Evolutionary conservation across 2,329 filamentous ascomycete genomes (phyloP).

Genomic region (Microdochium bolleyi): DNA sequence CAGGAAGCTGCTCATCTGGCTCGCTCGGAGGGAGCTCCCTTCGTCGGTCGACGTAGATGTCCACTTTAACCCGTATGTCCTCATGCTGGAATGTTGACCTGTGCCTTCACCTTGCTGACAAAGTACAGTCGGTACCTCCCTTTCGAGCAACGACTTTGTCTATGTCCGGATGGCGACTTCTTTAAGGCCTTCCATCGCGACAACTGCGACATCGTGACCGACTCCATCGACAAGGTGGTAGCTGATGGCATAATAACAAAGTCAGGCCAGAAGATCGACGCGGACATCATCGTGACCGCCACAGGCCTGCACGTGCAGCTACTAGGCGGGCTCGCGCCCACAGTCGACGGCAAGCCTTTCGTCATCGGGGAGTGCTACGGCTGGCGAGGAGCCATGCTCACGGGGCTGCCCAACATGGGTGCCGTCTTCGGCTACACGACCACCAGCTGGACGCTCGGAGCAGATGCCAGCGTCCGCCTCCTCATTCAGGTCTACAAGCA

Average conservation of each 20-base stretch:
- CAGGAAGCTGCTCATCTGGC: conserved; percentile 34
- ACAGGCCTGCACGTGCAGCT: conserved; percentile 57
- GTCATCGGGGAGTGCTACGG: conserved; percentile 41
- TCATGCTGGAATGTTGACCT: no score
- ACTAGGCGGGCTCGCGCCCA: conserved; percentile 41
- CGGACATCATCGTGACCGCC: conserved; percentile 63
- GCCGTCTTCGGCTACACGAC: conserved; percentile 59
- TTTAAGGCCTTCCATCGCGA: conserved; percentile 36
- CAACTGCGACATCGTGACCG: conserved; percentile 41
- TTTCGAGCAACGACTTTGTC: conserved; percentile 69
- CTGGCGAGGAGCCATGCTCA: conserved; percentile 60
- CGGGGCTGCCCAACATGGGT: conserved; percentile 56
- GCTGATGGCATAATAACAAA: conserved; percentile 36
- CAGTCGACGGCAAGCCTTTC: conserved; percentile 45
- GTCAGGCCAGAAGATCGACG: conserved; percentile 41
- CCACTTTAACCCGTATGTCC: conserved; percentile 50
- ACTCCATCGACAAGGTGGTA: conserved; percentile 42
- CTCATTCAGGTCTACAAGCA: conserved; percentile 40
- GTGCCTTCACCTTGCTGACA: neutral
- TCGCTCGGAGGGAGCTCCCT: conserved; percentile 44
- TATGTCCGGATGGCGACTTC: conserved; percentile 51
- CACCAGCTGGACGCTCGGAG: conserved; percentile 59
- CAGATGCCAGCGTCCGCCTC: conserved; percentile 42
- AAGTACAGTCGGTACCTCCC: conserved; percentile 41
- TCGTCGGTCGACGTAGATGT: conserved; percentile 43